Evolutionary conservation across 2,329 filamentous ascomycete genomes (phyloP).

Genomic region (Pezicula radicicola): DNA sequence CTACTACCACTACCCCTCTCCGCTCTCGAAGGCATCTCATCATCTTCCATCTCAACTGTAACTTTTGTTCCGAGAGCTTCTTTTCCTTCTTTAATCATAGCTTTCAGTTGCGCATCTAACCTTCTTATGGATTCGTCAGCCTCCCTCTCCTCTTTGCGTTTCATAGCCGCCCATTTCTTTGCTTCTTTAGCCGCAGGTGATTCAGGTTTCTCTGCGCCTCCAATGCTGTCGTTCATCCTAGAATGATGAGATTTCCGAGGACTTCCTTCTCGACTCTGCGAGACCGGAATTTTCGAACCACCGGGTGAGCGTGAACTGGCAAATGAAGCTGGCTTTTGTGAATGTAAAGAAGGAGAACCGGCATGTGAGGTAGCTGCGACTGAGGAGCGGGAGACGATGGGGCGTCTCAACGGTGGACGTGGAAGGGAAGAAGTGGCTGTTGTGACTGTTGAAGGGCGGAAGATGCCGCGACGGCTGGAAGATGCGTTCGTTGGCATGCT

Average conservation of each 20-base stretch:
- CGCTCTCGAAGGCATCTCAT: neutral
- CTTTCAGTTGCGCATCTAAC: constrained; percentile 75
- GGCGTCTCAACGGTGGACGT: constrained; percentile 18
- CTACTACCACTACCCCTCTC: too few relatives aligned
- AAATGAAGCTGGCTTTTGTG: constrained; percentile 48
- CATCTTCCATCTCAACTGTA: constrained; percentile 23
- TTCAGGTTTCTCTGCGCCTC: constrained; percentile 8
- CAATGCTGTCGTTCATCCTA: too few relatives aligned
- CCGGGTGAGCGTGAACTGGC: constrained; percentile 45
- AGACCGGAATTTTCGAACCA: constrained; percentile 16
- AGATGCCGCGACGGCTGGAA: constrained; percentile 8
- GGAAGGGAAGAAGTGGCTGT: neutral
- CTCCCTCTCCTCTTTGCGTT: constrained; percentile 70
- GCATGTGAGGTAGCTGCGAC: constrained; percentile 37
- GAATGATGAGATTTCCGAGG: too few relatives aligned
- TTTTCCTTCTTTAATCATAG: constrained; percentile 85
- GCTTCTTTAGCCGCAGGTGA: constrained; percentile 57
- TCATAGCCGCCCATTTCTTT: constrained; percentile 68
- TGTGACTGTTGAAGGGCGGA: constrained; percentile 2
- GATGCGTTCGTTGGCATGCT: constrained; percentile 23
- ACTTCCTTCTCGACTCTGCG: too few relatives aligned
- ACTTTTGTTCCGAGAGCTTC: constrained; percentile 74
- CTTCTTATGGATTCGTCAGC: constrained; percentile 76
- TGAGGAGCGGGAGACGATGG: constrained; percentile 30
- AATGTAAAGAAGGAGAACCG: constrained; percentile 39